phyloP scores from a whole-genome alignment of 2,329 filamentous ascomycete genomes.

The Xylariaceae sp. region DNA sequence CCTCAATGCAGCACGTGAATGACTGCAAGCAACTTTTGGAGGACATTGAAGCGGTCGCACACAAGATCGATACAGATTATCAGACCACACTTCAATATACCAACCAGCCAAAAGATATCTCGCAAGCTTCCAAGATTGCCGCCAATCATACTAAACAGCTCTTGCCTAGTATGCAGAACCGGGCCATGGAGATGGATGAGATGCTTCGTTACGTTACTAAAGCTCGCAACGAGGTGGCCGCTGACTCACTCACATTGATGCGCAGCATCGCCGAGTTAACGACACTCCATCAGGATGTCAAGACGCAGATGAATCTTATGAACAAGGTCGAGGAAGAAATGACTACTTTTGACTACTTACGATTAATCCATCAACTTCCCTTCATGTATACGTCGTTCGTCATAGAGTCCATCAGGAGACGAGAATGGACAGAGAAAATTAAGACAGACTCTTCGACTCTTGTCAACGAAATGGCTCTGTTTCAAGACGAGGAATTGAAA shows the following conservation, averaged over 20 bases:
- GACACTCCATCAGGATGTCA: constrained; percentile 65
- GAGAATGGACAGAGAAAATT: constrained; percentile 90
- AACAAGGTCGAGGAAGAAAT: constrained; percentile 70
- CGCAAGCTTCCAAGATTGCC: constrained; percentile 59
- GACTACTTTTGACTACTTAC: constrained; percentile 74
- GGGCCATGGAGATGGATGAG: constrained; percentile 56
- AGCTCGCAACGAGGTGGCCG: constrained; percentile 62
- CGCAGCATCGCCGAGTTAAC: constrained; percentile 77
- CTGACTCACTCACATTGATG: constrained; percentile 68
- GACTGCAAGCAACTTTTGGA: constrained; percentile 67
- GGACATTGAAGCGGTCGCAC: constrained; percentile 80
- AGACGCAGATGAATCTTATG: constrained; percentile 64
- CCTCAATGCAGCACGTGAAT: constrained; percentile 50
- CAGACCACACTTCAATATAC: constrained; percentile 67
- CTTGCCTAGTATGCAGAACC: constrained; percentile 52
- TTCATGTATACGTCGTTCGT: constrained; percentile 86
- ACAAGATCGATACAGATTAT: constrained; percentile 82
- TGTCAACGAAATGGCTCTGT: constrained; percentile 86
- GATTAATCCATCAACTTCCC: constrained; percentile 75
- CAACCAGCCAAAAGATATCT: constrained; percentile 55
- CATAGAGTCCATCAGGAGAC: constrained; percentile 76
- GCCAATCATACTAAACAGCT: constrained; percentile 58
- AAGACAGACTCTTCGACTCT: constrained; percentile 79
- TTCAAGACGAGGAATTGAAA: constrained; percentile 88
- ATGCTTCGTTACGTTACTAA: constrained; percentile 56